Conservation (phyloP, 495 filamentous ascomycete species). For the Letharia lupina region DNA sequence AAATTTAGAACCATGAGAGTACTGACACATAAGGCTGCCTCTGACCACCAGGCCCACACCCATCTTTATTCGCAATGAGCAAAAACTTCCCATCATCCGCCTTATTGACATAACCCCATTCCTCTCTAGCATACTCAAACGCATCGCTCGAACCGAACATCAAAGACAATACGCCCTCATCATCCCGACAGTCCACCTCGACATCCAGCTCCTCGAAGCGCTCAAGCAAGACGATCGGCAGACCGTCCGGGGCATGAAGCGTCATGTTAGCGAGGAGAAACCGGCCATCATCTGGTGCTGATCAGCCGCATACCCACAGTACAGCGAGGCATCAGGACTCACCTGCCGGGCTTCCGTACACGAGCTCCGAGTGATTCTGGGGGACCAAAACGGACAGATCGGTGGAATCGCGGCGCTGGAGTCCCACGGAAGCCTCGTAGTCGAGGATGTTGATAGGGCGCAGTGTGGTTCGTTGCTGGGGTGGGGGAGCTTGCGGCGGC, state of each 20-base stretch:
- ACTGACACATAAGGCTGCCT: constrained; percentile 30
- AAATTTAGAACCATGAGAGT: background rate
- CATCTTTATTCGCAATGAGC: constrained; percentile 31
- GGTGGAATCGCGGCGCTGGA: background rate
- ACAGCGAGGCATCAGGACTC: background rate
- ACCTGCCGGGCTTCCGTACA: background rate
- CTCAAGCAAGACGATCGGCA: constrained; percentile 30
- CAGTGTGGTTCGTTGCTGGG: background rate
- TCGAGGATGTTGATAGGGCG: background rate
- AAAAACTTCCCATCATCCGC: constrained; percentile 24
- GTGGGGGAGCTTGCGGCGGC: background rate
- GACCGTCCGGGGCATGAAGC: constrained; percentile 27
- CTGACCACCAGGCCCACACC: constrained; percentile 28
- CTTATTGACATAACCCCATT: constrained; percentile 29
- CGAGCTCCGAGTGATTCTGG: background rate
- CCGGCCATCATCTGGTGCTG: constrained; percentile 19
- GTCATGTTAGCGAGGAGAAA: constrained; percentile 32
- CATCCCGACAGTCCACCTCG: constrained; percentile 27
- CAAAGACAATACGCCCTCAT: constrained; percentile 26
- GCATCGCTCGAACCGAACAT: constrained; percentile 26
- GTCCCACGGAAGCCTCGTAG: background rate
- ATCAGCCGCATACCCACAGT: too few relatives aligned
- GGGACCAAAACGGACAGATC: background rate
- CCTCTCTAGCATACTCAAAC: constrained; percentile 23
- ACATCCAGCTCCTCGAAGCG: constrained; percentile 27